A percentile compares a stretch with the other conserved stretches of the same genome.
Evolutionary conservation across 768 basidiomycete species (phyloP).

Genomic region (Suillus americanus): DNA sequence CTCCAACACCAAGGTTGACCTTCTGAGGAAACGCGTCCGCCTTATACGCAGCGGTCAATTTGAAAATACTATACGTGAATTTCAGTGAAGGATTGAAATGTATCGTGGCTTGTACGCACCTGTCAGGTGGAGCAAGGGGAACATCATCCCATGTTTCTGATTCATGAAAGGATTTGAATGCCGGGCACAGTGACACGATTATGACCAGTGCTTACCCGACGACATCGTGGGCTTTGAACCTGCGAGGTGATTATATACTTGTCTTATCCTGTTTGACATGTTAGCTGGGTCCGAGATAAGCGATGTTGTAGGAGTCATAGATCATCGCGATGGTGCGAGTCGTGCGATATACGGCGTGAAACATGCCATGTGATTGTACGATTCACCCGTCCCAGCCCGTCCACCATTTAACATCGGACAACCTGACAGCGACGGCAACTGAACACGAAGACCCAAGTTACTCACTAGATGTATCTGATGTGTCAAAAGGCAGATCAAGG

Average conservation of each 20-base stretch:
- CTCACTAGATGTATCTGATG: not conserved
- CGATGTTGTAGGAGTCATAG: not conserved
- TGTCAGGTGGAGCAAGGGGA: conserved; percentile 84
- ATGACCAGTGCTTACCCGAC: conserved; percentile 43
- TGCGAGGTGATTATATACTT: conserved; percentile 55
- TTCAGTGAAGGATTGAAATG: conserved; percentile 6
- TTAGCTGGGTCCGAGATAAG: conserved; percentile 11
- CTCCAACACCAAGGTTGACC: conserved; percentile 91
- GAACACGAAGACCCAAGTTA: not conserved
- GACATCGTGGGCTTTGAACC: conserved; percentile 41
- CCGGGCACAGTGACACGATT: conserved; percentile 11
- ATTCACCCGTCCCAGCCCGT: not conserved
- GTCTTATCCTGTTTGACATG: conserved; percentile 62
- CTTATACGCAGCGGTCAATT: conserved; percentile 88
- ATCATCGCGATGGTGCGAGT: not conserved
- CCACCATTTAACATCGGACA: not conserved
- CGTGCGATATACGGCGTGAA: not conserved
- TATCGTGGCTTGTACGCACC: conserved; percentile 40
- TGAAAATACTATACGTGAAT: conserved; percentile 67
- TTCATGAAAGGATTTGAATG: conserved; percentile 1
- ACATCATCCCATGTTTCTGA: conserved; percentile 75
- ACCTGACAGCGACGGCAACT: not conserved
- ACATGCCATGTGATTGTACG: not conserved
- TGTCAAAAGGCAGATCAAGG: not conserved
- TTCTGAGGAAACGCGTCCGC: conserved; percentile 73